Conservation (phyloP, 768 basidiomycete genomes). For the Tephrocybe sp. region DNA sequence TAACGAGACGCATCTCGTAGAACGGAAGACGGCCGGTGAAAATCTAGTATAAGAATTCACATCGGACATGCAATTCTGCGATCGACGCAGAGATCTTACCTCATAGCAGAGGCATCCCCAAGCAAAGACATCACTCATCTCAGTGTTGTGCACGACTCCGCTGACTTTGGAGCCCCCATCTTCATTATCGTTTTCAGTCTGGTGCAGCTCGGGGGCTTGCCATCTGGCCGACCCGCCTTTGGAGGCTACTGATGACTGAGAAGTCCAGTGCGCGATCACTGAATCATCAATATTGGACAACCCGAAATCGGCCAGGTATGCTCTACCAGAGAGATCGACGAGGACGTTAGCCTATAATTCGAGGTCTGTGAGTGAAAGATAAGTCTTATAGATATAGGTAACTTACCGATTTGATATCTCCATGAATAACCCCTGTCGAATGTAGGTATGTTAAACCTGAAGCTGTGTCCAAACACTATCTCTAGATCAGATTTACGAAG, state of each 20-base stretch:
- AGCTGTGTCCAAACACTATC: conserved; percentile 15
- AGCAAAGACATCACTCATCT: too few species aligned
- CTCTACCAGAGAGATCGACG: conserved; percentile 18
- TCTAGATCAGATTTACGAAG: not conserved
- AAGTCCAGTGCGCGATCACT: conserved; percentile 12
- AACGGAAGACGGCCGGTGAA: not conserved
- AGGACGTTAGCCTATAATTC: conserved; percentile 24
- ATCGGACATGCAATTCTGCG: not conserved
- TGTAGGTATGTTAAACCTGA: conserved; percentile 25
- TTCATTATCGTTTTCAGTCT: not conserved
- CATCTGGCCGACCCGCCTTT: conserved; percentile 21
- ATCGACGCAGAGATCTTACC: conserved; percentile 15
- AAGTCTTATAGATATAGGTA: not conserved
- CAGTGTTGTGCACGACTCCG: not conserved
- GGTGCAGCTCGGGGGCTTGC: conserved; percentile 24
- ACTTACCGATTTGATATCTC: conserved; percentile 27
- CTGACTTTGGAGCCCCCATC: not conserved
- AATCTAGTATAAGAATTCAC: not conserved
- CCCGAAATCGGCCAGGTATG: conserved; percentile 26
- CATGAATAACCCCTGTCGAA: conserved; percentile 22
- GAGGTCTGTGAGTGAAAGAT: not conserved
- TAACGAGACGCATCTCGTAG: not conserved
- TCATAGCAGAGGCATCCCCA: conserved; percentile 26
- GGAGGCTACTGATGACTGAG: conserved; percentile 8
- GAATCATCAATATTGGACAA: conserved; percentile 19